Evolutionary conservation across 192 early-diverging fungal species (phyloP).

Genomic region (Phycomyces blakesleeanus): DNA sequence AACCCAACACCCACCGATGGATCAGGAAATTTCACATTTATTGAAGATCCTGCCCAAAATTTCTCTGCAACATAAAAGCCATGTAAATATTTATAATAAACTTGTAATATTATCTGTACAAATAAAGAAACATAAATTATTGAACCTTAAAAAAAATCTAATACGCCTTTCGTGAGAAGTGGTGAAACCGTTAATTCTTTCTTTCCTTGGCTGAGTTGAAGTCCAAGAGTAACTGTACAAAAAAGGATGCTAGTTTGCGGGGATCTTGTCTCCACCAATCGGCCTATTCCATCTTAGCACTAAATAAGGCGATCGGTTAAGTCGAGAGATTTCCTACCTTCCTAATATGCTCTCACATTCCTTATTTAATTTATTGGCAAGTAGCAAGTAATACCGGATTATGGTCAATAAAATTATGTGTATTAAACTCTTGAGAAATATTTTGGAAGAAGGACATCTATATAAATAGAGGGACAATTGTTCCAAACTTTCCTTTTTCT

Average conservation of each 20-base stretch:
- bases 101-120: neutral
- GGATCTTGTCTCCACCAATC: neutral
- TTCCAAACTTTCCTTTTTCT: neutral
- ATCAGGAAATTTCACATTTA: neutral
- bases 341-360: neutral
- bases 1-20: neutral
- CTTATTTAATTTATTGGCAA: neutral
- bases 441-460: neutral
- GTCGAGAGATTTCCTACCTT: neutral
- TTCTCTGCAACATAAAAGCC: neutral
- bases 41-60: constrained; percentile 2
- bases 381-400: neutral
- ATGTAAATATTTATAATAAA: neutral
- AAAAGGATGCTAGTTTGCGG: neutral
- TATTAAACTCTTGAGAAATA: neutral
- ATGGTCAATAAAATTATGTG: neutral
- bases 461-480: neutral
- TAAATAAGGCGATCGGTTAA: neutral
- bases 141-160: no score
- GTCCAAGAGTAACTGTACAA: no score
- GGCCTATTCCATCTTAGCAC: neutral
- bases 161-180: no score
- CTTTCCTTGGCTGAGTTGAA: no score
- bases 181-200: no score
- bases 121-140: no score